Evolutionary conservation across 352 stramenopile species (phyloP), one percentile per base, ranked within the genome.

Genomic region (Pythium aristosporum): DNA sequence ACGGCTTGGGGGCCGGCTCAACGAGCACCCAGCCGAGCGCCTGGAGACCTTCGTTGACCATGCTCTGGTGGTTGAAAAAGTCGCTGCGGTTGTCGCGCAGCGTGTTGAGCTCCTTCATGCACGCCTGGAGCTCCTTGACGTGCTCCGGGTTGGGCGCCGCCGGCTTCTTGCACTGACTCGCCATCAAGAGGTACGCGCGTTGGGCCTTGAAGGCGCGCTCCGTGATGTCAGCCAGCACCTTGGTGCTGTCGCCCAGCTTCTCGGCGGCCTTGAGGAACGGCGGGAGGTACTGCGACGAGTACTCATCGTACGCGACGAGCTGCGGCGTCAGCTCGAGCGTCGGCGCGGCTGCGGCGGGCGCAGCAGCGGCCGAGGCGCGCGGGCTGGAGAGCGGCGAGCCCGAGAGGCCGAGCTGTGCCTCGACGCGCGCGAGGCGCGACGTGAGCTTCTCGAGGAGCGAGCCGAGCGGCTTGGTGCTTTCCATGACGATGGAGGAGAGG

Each of bases 151-250:
- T 89, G 51, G 79, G 77, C 48, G 77, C 53, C 50, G 82, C 79
- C 12, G 90, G 97, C 75, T 98, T 97, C 78, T 98, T 98, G 77
- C 89, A 98, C 58, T 79, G 69, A 18, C 87, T 96, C 20, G 94
- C 96, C 72, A 98, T 89, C 47, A 98, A 65, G 57, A 99, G 71
- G 68, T 98, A 96, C 48, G 78, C 77, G 52, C 95, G 89, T 71
- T 98, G 90, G 10, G 85, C 88, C 10, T 68, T 74, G 74, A 97
- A 99, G 3, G 88, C 89, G 41, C 91, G 79, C 61, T 91, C 67
- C 42, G 98, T 90, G 64, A 97, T 78, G 36, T 84, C 76, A 16
- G 82, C 95, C 30, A 97, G 86, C 56, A 84, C 79, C 53, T 79
- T 58, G 21, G 93, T 85, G 55, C 93, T 91, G n/a, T 82, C 74